Percentiles rank a stretch among this genome's conserved stretches.
Conservation (phyloP, 805 yeast species). For the Teunomyces lycoperdinae region DNA sequence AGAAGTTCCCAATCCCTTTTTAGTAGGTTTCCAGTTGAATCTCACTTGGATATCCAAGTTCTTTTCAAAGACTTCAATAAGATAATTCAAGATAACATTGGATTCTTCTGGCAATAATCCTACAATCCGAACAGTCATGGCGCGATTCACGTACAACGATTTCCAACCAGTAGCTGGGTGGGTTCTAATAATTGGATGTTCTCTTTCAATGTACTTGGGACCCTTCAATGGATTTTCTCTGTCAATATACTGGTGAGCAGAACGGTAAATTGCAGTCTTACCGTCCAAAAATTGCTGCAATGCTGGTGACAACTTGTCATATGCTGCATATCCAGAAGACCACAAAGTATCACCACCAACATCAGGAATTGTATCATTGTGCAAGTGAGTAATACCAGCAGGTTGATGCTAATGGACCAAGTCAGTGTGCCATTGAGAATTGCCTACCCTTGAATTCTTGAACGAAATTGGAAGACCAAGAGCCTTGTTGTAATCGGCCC, state of each 20-base stretch:
- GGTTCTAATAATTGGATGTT: conserved; percentile 30
- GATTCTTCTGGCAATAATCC: conserved; percentile 30
- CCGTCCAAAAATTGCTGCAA: conserved; percentile 52
- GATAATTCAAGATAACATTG: conserved; percentile 11
- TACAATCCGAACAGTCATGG: conserved; percentile 30
- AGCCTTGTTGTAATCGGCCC: conserved; percentile 29
- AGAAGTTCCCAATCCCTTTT: conserved; percentile 21
- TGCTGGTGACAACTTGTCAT: conserved; percentile 52
- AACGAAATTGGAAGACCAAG: conserved; percentile 26
- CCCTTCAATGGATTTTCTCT: conserved; percentile 33
- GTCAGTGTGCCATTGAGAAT: conserved; percentile 36
- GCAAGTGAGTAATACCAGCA: conserved; percentile 38
- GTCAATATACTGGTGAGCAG: conserved; percentile 39
- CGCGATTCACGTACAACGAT: conserved; percentile 26
- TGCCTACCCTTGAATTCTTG: conserved; percentile 23
- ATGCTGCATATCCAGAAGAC: conserved; percentile 58
- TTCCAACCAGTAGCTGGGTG: conserved; percentile 36
- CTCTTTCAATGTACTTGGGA: conserved; percentile 25
- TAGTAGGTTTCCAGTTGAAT: conserved; percentile 17
- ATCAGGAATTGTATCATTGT: conserved; percentile 30
- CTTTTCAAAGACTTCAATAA: conserved; percentile 13
- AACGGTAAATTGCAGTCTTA: conserved; percentile 43
- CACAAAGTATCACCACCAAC: conserved; percentile 59
- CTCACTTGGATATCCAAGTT: conserved; percentile 18
- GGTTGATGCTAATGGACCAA: conserved; percentile 36